Evolutionary conservation across 106 monocot species (phyloP).

Genomic region (Acorus calamus): DNA sequence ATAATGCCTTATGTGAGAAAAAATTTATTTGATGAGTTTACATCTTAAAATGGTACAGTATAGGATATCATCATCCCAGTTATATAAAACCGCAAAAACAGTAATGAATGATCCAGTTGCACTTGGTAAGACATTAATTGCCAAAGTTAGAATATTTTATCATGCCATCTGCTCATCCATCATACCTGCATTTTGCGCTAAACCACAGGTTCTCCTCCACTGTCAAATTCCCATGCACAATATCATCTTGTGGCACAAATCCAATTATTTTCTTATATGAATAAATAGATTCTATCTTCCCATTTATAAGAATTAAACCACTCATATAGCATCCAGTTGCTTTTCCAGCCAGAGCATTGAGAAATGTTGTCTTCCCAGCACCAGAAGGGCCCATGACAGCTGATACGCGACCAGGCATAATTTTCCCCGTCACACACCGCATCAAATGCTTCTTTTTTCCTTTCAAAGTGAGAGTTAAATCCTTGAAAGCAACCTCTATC

Average conservation of each 20-base stretch:
- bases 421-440: constrained; percentile 76
- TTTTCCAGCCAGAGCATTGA: constrained; percentile 89
- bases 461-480: constrained; percentile 64
- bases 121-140: neutral
- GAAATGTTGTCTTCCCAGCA: constrained; percentile 91
- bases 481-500: constrained; percentile 84
- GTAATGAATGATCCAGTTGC: neutral
- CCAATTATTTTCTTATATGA: constrained; percentile 95
- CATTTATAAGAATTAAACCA: constrained; percentile 85
- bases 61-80: no score
- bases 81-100: neutral
- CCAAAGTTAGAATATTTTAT: no score
- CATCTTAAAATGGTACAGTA: no score
- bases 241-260: constrained; percentile 98
- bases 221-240: constrained; percentile 95
- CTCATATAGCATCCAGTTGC: constrained; percentile 62
- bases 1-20: no score
- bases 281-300: constrained; percentile 56
- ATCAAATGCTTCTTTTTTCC: constrained; percentile 68
- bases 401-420: constrained; percentile 69
- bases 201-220: constrained; percentile 99
- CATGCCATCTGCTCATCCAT: neutral
- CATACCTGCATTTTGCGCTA: constrained; percentile 93
- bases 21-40: no score
- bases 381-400: constrained; percentile 99